These are phyloP conservation scores for Hapsidospora chrysogenum DNA, from an alignment of 495 filamentous ascomycete species.

Conservation along the genomic window DNA sequence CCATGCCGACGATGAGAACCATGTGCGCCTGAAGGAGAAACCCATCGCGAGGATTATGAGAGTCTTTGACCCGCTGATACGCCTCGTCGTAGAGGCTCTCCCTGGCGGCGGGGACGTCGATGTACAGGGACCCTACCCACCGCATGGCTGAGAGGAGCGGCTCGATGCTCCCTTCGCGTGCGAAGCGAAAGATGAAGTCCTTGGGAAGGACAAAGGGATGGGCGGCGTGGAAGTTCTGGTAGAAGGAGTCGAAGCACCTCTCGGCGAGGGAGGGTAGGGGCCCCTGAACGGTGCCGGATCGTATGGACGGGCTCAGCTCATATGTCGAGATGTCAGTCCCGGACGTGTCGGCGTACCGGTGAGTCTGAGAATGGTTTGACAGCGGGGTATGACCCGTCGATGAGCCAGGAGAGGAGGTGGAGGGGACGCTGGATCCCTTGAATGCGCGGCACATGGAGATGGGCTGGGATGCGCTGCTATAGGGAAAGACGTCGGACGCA, in stretches of 20 bases:
- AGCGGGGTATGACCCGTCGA: not conserved
- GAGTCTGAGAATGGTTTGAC: conserved; percentile 1
- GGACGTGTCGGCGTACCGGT: conserved; percentile 9
- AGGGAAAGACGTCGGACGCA: conserved; percentile 4
- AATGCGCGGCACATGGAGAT: conserved; percentile 1
- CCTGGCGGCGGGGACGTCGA: conserved; percentile 29
- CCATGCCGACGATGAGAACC: conserved; percentile 59
- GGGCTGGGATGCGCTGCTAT: conserved; percentile 7
- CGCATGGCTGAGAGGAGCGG: conserved; percentile 43
- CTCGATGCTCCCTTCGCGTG: conserved; percentile 8
- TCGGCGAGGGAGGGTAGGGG: conserved; percentile 19
- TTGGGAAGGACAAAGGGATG: conserved; percentile 50
- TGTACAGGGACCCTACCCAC: conserved; percentile 49
- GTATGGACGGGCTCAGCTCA: not conserved
- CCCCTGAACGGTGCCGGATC: not conserved
- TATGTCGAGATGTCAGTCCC: not conserved
- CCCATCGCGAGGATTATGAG: conserved; percentile 36
- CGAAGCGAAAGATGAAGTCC: conserved; percentile 23
- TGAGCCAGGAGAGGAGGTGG: not conserved
- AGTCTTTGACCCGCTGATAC: conserved; percentile 31
- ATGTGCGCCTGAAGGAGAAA: conserved; percentile 64
- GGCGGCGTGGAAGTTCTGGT: conserved; percentile 47
- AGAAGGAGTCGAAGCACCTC: conserved; percentile 38
- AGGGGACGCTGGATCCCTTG: not conserved
- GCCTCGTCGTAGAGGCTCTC: conserved; percentile 41